Percentiles rank a stretch among this genome's conserved stretches.
phyloP scores from a whole-genome alignment of 2,329 filamentous ascomycete species.

The Penicillium frequentans region DNA sequence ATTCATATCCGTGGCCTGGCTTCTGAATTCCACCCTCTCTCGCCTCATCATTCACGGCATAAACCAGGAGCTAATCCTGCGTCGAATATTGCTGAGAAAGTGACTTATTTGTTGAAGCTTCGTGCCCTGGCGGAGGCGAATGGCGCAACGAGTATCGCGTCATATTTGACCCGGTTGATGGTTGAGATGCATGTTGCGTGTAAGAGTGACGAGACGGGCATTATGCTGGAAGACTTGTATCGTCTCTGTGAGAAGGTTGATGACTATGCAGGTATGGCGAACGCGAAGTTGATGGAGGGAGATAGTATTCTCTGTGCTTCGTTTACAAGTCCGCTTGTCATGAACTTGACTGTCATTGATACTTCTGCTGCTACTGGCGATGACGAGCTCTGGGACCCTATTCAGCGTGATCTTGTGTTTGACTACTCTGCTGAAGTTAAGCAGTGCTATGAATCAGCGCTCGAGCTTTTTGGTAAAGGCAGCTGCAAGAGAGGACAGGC shows the following conservation, averaged over 20 bases:
- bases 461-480: slow-evolving; percentile 11
- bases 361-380: slow-evolving; percentile 4
- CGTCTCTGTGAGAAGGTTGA: slow-evolving; percentile 7
- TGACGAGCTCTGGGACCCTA: slow-evolving; percentile 14
- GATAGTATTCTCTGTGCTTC: slow-evolving; percentile 19
- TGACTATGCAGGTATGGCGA: slow-evolving; percentile 21
- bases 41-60: not conserved
- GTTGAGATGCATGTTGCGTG: slow-evolving; percentile 17
- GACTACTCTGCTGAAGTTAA: slow-evolving; percentile 10
- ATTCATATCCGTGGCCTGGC: slow-evolving; percentile 3
- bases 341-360: slow-evolving; percentile 19
- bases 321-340: slow-evolving; percentile 22
- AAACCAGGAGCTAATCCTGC: not conserved
- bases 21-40: slow-evolving; percentile 10
- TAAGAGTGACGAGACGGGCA: slow-evolving; percentile 6
- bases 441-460: slow-evolving; percentile 14
- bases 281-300: slow-evolving; percentile 21
- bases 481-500: slow-evolving; percentile 21
- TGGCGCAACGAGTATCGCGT: not conserved
- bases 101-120: not conserved
- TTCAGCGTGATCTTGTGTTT: slow-evolving; percentile 11
- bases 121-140: slow-evolving; percentile 10
- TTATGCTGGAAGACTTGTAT: slow-evolving; percentile 9
- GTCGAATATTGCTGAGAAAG: not conserved
- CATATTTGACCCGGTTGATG: slow-evolving; percentile 15